Percentiles rank a stretch among this genome's conserved stretches.
Conservation (phyloP, 1,284 basidiomycete species). For the Caloboletus inedulis region DNA sequence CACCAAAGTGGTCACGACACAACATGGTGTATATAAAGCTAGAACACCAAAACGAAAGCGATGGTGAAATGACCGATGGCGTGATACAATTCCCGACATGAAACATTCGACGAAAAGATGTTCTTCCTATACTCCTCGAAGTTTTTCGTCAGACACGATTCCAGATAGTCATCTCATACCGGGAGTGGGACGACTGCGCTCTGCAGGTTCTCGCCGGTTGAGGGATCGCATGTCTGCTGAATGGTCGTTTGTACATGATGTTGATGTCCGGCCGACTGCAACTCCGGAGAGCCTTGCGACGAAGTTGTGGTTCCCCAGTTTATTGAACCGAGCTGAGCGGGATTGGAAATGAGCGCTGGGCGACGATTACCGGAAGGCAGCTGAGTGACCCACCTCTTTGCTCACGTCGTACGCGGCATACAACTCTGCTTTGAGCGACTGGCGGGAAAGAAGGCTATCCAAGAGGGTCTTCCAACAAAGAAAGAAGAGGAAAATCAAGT, state of each 20-base stretch:
- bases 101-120: background rate
- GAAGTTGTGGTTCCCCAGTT: background rate
- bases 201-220: background rate
- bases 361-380: no score
- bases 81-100: background rate
- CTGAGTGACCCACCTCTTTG: background rate
- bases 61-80: background rate
- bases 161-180: background rate
- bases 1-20: background rate
- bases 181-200: background rate
- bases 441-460: slow-evolving; percentile 17
- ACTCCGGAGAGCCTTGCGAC: background rate
- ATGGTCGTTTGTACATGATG: background rate
- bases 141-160: background rate
- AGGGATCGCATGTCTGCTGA: background rate
- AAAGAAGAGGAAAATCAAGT: background rate
- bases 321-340: background rate
- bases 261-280: background rate
- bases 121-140: background rate
- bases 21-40: background rate
- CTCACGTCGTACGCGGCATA: background rate
- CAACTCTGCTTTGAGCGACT: slow-evolving; percentile 8
- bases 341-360: background rate
- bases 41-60: background rate
- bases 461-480: slow-evolving; percentile 11